Base-by-base conservation (phyloP, 2,329 filamentous ascomycete genomes). In the Akanthomyces lecanii region DNA sequence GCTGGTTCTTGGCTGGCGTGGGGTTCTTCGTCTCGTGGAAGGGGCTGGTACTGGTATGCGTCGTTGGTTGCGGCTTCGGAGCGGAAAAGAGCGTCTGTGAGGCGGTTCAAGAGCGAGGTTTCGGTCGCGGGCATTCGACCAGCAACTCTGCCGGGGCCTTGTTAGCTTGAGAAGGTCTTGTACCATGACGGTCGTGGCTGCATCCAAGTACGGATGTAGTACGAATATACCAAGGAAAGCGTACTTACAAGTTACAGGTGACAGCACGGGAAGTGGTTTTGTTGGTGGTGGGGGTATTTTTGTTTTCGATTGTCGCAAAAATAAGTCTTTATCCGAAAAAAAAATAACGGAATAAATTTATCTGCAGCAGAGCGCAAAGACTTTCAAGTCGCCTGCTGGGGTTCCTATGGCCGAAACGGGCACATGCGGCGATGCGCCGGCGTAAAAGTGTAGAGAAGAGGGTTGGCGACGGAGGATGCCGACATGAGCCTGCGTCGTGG, bases 331-430 rank as follows among this genome's bases (percentile, higher is more conserved):
- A 45, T 66, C 38, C 63, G 56, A 63, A 82, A 6, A 11, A 5
- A 36, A 8, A 38, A 73, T 77, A 79, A 78, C 73, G 78, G 77
- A 53, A 63, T 55, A 63, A 25, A 45, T 56, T 63, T 36, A 45
- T 53, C 69, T 71, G 69, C 69, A 84, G 82, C 83, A 85, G 58
- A 85, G 82, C 83, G 84, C 84, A 86, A 86, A 86, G 84, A 86
- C 84, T 83, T 71, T 75, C 69, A 86, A 86, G 84, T 86, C 84
- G 83, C 84, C 76, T 82, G 83, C 82, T 74, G 76, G 67, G 70
- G 63, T 67, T 71, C 68, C 74, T 82, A 83, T 74, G 70, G 73
- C 67, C 65, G 67, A 63, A 67, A 64, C 63, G 70, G 77, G 77
- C 79, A 76, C 80, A 83, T 82, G 67, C 67, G 74, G 56, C 58